Evolutionary conservation across 202 grass and related monocot genomes (phyloP).

Genomic region (Elaeis oleifera): DNA sequence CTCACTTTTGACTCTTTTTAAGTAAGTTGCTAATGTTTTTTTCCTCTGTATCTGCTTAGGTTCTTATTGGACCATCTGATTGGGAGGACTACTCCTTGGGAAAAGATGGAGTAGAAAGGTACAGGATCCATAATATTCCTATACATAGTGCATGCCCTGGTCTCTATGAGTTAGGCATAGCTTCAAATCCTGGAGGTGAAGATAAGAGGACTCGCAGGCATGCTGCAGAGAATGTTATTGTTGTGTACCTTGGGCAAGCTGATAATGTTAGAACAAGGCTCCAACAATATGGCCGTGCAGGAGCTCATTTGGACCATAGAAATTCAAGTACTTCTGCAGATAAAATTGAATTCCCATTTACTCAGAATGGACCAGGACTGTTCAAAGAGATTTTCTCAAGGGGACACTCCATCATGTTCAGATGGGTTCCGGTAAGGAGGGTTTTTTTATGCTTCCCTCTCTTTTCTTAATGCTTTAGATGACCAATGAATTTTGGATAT

Average conservation of each 20-base stretch:
- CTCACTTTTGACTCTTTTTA: too few species aligned
- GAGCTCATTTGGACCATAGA: slow-evolving; percentile 71
- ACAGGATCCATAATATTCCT: slow-evolving; percentile 60
- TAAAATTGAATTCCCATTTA: slow-evolving; percentile 20
- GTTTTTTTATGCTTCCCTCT: slow-evolving; percentile 4
- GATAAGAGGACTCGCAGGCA: slow-evolving; percentile 28
- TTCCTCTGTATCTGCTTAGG: slow-evolving; percentile 28
- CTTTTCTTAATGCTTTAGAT: neutral
- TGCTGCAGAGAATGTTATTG: slow-evolving; percentile 36
- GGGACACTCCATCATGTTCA: slow-evolving; percentile 57
- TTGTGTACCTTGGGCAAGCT: slow-evolving; percentile 86
- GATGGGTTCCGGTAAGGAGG: slow-evolving; percentile 54
- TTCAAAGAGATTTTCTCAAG: slow-evolving; percentile 66
- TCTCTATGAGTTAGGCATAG: slow-evolving; percentile 67
- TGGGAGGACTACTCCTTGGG: slow-evolving; percentile 58
- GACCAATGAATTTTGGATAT: too few species aligned
- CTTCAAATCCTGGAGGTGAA: slow-evolving; percentile 15
- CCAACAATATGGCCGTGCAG: slow-evolving; percentile 84
- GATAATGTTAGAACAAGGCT: slow-evolving; percentile 76
- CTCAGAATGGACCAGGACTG: slow-evolving; percentile 33
- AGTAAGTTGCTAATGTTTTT: too few species aligned
- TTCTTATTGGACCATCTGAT: slow-evolving; percentile 65
- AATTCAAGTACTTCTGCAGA: slow-evolving; percentile 26
- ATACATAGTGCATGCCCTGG: slow-evolving; percentile 50
- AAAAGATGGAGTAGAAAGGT: slow-evolving; percentile 60